A percentile compares a stretch with the other conserved stretches of the same genome.
phyloP scores from a whole-genome alignment of 305 asterid genomes.

The Rubia peregrina region DNA sequence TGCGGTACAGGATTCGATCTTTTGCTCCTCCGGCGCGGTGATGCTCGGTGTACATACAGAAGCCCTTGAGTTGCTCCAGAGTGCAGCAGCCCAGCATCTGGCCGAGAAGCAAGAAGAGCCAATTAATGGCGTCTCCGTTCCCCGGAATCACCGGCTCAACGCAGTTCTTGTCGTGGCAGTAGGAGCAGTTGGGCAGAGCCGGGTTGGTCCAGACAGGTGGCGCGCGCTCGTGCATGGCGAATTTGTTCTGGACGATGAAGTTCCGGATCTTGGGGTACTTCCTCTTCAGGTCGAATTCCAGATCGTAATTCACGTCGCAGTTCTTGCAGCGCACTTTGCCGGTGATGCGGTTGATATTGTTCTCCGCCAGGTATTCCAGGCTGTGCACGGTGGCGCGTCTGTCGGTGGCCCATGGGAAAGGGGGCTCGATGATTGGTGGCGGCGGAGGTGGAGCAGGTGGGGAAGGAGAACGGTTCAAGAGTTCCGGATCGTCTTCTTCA shows the following conservation, averaged over 20 bases:
- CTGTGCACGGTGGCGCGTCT: conserved; percentile 2
- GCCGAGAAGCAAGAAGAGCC: conserved; percentile 64
- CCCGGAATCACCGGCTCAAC: conserved; percentile 42
- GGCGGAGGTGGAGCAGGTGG: background rate
- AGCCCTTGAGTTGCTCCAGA: conserved; percentile 60
- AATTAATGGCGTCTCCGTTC: conserved; percentile 49
- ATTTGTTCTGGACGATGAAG: conserved; percentile 27
- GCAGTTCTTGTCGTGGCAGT: conserved; percentile 40
- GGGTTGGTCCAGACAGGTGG: conserved; percentile 56
- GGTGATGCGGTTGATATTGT: conserved; percentile 10
- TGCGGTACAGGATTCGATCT: conserved; percentile 58
- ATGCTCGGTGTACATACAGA: conserved; percentile 70
- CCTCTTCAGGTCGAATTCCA: conserved; percentile 14
- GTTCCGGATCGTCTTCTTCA: background rate
- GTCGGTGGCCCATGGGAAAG: background rate
- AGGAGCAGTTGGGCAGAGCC: conserved; percentile 27
- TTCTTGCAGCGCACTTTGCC: conserved; percentile 37
- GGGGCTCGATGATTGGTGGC: background rate
- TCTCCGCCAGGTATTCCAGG: background rate
- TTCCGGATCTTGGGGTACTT: conserved; percentile 22
- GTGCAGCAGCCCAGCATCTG: conserved; percentile 69
- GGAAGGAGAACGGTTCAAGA: background rate
- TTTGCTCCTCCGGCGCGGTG: conserved; percentile 78
- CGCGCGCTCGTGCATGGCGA: conserved; percentile 48
- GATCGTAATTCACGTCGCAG: conserved; percentile 22